Percentiles rank a stretch among this genome's conserved stretches.
These are phyloP conservation scores for Stenogyne calaminthoides DNA, from an alignment of 305 asterid genomes.

Conservation along the genomic window DNA sequence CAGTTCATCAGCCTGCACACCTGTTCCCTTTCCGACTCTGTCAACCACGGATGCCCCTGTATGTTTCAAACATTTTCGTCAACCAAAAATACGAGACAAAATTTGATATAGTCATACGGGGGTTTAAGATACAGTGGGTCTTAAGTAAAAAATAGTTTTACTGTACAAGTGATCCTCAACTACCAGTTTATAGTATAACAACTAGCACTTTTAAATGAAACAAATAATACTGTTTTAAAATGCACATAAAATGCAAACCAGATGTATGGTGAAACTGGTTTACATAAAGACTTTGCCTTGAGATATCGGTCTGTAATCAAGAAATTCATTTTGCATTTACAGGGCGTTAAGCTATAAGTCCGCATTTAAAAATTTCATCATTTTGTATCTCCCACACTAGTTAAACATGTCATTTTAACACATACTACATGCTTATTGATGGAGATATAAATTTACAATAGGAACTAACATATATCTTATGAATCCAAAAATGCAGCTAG, in stretches of 20 bases:
- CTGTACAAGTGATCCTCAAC: not conserved
- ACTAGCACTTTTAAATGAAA: too few species aligned
- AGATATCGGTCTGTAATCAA: not conserved
- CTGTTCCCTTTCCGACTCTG: constrained; percentile 54
- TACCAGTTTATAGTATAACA: not conserved
- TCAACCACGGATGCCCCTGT: constrained; percentile 59
- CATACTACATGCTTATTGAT: not conserved
- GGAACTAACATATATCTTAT: not conserved
- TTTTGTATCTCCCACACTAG: not conserved
- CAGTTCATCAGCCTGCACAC: constrained; percentile 58
- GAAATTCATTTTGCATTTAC: not conserved
- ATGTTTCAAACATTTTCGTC: not conserved
- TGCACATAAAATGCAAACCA: too few species aligned
- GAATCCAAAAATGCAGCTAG: not conserved
- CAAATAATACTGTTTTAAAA: not conserved
- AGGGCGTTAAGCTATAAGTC: not conserved
- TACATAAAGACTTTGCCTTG: too few species aligned
- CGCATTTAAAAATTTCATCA: not conserved
- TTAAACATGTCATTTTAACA: not conserved
- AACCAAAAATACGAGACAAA: not conserved
- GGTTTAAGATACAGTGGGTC: too few species aligned
- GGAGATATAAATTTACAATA: not conserved
- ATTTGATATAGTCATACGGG: too few species aligned
- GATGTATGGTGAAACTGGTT: too few species aligned
- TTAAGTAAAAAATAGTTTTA: too few species aligned